Base-by-base conservation (phyloP, 306 rosid genomes). In the Dalbergia cultrata region DNA sequence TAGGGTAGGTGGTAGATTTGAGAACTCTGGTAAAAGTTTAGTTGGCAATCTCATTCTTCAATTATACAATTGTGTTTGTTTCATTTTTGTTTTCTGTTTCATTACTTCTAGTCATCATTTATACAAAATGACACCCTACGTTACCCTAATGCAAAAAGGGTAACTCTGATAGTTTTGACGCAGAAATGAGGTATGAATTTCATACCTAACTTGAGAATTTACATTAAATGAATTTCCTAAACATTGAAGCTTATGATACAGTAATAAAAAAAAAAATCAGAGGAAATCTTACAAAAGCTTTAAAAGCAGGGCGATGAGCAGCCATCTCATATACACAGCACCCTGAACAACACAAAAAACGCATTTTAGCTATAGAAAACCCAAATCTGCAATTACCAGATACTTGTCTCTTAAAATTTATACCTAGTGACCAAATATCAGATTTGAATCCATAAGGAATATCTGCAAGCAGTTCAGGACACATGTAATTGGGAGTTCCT, bases 401-500 rank as follows among this genome's bases (percentile, higher is more conserved):
- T 67, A 70, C 17, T 16, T 47, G 49, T 54, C 16, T 69, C 73
- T 9, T n/a, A 84, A 62, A 75, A 69, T 49, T 13, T 85, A 86
- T 90, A 96, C 99, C 99, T 61, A 96, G 88, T 45, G 99, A 96
- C 99, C 99, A 96, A 85, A 96, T 96, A 84, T 96, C 99, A 72
- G 99, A 96, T 85, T 96, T 96, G 86, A 96, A 96, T 81, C 99
- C 99, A 72, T 96, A 96, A 12, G 99, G 99, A 84, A 96, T 96
- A 85, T 96, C 99, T 5, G 99, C 98, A 76, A 96, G 97, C 71
- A 96, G 93, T 89, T 96, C 99, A 69, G 99, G 99, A 86, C 99
- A 96, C 99, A 96, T 96, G 83, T 96, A 96, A 85, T 96, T 96
- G 35, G 99, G 99, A 85, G 99, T 96, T 84, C 99, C 99, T 9